A percentile compares a stretch with the other conserved stretches of the same genome.
Evolutionary conservation across 2,329 filamentous ascomycete genomes (phyloP).

Genomic region (Zelopaecilomyces penicillatus): DNA sequence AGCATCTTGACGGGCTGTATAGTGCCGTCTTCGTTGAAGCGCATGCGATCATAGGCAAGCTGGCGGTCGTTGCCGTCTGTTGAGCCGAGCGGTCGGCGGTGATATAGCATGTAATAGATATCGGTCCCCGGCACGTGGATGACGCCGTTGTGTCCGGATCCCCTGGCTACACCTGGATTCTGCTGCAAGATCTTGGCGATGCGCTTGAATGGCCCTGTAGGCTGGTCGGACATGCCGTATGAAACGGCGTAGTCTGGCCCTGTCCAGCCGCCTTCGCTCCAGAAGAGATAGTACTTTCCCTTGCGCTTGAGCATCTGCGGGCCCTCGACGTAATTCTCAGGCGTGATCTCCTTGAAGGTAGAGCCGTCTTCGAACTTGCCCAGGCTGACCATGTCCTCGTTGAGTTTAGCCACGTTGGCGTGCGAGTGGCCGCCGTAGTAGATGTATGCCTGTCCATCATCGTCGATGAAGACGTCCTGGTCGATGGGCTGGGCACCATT

Average conservation of each 20-base stretch:
- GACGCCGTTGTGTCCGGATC: slow-evolving; percentile 35
- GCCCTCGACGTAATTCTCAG: slow-evolving; percentile 27
- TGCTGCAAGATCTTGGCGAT: slow-evolving; percentile 33
- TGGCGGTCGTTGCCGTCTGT: slow-evolving; percentile 37
- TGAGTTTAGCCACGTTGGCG: slow-evolving; percentile 33
- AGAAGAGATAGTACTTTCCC: slow-evolving; percentile 37
- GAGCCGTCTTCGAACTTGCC: slow-evolving; percentile 32
- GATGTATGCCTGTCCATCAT: slow-evolving; percentile 34
- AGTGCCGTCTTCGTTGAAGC: slow-evolving; percentile 34
- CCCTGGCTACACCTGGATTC: slow-evolving; percentile 31
- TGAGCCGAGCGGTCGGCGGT: slow-evolving; percentile 35
- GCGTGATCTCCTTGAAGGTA: slow-evolving; percentile 36
- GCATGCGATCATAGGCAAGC: slow-evolving; percentile 39
- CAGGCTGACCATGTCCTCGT: slow-evolving; percentile 32
- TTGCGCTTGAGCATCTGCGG: slow-evolving; percentile 37
- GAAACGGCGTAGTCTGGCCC: slow-evolving; percentile 39
- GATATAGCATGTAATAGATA: slow-evolving; percentile 40
- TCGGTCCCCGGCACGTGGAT: slow-evolving; percentile 37
- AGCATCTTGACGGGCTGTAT: slow-evolving; percentile 36
- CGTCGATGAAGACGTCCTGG: slow-evolving; percentile 32
- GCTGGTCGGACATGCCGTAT: slow-evolving; percentile 32
- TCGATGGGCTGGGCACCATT: slow-evolving; percentile 39
- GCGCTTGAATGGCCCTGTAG: slow-evolving; percentile 33
- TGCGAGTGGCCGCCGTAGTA: slow-evolving; percentile 32
- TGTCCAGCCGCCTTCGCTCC: slow-evolving; percentile 39